phyloP scores from a whole-genome alignment of 1,284 basidiomycete species.

The Laetiporus sulphureus region DNA sequence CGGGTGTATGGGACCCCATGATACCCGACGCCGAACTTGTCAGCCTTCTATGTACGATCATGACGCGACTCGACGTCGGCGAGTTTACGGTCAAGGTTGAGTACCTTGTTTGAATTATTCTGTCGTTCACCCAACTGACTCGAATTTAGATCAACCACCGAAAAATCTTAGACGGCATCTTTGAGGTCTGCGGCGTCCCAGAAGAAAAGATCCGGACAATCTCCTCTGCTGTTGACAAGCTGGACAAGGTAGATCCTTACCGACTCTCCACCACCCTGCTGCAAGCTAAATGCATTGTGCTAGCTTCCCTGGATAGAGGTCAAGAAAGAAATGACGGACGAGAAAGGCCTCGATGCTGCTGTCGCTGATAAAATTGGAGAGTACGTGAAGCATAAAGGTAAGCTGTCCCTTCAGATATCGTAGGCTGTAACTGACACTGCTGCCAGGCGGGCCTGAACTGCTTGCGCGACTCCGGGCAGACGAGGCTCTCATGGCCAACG shows the following conservation, averaged over 20 bases:
- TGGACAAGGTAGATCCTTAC: constrained; percentile 74
- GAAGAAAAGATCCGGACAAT: constrained; percentile 89
- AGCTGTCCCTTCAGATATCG: constrained; percentile 5
- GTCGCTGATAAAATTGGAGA: constrained; percentile 94
- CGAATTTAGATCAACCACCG: constrained; percentile 97
- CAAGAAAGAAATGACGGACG: constrained; percentile 92
- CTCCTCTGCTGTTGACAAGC: constrained; percentile 96
- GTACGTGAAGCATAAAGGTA: constrained; percentile 94
- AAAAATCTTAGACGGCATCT: constrained; percentile 96
- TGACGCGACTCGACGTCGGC: constrained; percentile 82
- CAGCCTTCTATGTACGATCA: constrained; percentile 76
- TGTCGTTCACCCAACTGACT: not conserved
- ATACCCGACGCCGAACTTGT: constrained; percentile 94
- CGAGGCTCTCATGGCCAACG: constrained; percentile 60
- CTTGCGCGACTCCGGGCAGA: constrained; percentile 74
- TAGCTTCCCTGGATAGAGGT: constrained; percentile 89
- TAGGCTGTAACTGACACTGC: not conserved
- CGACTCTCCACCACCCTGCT: not conserved
- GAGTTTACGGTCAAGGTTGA: constrained; percentile 92
- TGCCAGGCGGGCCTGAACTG: constrained; percentile 69
- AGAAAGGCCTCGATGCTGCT: constrained; percentile 84
- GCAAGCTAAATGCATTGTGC: constrained; percentile 1
- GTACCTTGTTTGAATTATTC: constrained; percentile 8
- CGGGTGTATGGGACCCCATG: constrained; percentile 94
- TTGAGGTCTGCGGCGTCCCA: constrained; percentile 94